Conservation (phyloP, 2,329 filamentous ascomycete species). For the Diaporthe velutina region DNA sequence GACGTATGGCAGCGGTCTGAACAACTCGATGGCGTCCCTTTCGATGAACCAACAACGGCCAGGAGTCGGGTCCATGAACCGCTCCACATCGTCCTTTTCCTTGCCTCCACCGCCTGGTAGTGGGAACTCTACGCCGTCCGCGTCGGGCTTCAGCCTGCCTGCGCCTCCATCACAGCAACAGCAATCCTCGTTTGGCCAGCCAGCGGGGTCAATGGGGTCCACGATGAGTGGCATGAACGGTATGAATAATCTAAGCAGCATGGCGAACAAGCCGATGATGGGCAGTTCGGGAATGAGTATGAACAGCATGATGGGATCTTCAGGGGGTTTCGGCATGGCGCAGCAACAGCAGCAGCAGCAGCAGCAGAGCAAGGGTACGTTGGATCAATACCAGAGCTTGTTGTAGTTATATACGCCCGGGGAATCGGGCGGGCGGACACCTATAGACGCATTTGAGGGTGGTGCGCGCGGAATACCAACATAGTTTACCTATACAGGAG, state of each 20-base stretch:
- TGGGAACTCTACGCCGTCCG: conserved; percentile 44
- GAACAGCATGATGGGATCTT: conserved; percentile 40
- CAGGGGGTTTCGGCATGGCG: conserved; percentile 45
- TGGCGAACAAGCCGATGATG: conserved; percentile 42
- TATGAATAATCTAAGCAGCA: conserved; percentile 44
- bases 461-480: background rate
- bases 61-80: conserved; percentile 48
- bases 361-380: conserved; percentile 47
- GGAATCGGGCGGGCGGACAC: too few species aligned
- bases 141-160: conserved; percentile 59
- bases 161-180: conserved; percentile 39
- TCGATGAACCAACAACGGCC: conserved; percentile 58
- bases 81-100: conserved; percentile 64
- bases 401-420: conserved; percentile 54
- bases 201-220: conserved; percentile 41
- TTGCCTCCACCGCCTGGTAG: conserved; percentile 66
- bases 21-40: conserved; percentile 61
- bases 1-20: conserved; percentile 53
- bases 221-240: conserved; percentile 41
- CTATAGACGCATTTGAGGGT: background rate
- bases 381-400: conserved; percentile 78
- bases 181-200: conserved; percentile 40
- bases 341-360: conserved; percentile 41
- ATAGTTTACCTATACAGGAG: background rate
- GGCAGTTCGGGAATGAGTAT: conserved; percentile 38